These are phyloP conservation scores for Amphicarpaea edgeworthii DNA, from an alignment of 306 rosid genomes.

Conservation along the genomic window DNA sequence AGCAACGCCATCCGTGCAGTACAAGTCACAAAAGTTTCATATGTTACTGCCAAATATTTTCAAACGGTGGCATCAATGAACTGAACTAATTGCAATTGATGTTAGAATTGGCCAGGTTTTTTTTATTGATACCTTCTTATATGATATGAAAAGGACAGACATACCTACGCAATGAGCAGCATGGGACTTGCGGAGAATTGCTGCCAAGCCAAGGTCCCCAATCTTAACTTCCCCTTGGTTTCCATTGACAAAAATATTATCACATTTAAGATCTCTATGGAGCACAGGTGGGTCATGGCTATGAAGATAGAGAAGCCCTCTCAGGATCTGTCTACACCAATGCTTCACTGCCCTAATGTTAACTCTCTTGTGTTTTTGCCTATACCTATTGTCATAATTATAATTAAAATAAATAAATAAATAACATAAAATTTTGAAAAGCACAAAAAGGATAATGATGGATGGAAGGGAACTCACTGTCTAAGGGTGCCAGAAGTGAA, in stretches of 20 bases:
- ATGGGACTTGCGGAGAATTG: slow-evolving; percentile 85
- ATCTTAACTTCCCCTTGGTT: slow-evolving; percentile 97
- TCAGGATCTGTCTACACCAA: slow-evolving; percentile 97
- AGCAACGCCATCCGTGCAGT: slow-evolving; percentile 2
- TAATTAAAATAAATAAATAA: not conserved
- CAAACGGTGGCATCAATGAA: slow-evolving; percentile 33
- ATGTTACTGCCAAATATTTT: slow-evolving; percentile 15
- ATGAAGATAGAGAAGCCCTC: slow-evolving; percentile 89
- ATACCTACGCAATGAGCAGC: slow-evolving; percentile 95
- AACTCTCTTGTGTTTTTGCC: slow-evolving; percentile 84
- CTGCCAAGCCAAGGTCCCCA: slow-evolving; percentile 96
- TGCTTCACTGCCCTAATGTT: slow-evolving; percentile 88
- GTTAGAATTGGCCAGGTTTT: slow-evolving; percentile 7
- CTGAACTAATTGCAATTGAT: slow-evolving; percentile 18
- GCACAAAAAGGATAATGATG: slow-evolving; percentile 17
- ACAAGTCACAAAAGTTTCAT: not conserved
- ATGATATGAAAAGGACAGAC: slow-evolving; percentile 41
- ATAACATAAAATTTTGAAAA: slow-evolving; percentile 41
- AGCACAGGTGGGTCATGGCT: slow-evolving; percentile 94
- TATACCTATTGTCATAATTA: slow-evolving; percentile 60
- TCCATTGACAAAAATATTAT: slow-evolving; percentile 92
- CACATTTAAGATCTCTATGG: slow-evolving; percentile 98
- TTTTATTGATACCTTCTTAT: slow-evolving; percentile 21
- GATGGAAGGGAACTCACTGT: slow-evolving; percentile 64
- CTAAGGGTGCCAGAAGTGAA: slow-evolving; percentile 96